Base-by-base conservation (phyloP, 352 stramenopile genomes). In the Globisporangium heterothallicum region DNA sequence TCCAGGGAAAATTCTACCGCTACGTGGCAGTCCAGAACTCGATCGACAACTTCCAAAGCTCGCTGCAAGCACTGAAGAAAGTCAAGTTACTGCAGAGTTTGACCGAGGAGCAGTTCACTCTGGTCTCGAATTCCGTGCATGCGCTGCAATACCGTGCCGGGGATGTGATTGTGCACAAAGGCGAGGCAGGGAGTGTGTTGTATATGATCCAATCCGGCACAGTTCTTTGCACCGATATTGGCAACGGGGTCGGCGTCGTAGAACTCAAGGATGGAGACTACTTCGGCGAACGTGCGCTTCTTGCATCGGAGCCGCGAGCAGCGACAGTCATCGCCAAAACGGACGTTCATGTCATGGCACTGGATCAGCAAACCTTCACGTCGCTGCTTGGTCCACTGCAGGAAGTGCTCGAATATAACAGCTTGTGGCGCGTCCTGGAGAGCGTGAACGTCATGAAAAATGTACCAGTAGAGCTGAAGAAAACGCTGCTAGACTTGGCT, bases 331-430 rank as follows among this genome's bases (percentile, higher is more conserved):
- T 86, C 14, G 87, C 88, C 0, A 66, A 74, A 26, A 78, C 62
- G 3, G 61, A 79, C 30, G 74, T 76, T 2, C 62, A 61, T 0
- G 46, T 81, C 13, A 72, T 86, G 50, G 85, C 75, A 14, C 69
- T 98, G 22, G 87, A 95, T 48, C 81, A 92, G 49, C 74, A 96
- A 49, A 95, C 93, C 7, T 98, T 98, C 65, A 76, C 88, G 34
- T 75, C 78, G 19, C 75, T 97, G 40, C 61, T 98, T 25, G 93
- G 93, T 18, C 80, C 94, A 26, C 66, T 98, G 14, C 68, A 96
- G 27, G 70, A 82, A 36, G 60, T 98, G 26, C 68, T 98, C 13
- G 68, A 94, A 35, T 66, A 88, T 43, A 84, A 79, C 21, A 51
- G 66, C 9, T 62, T 82, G 49, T 66, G 92, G 19, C 69, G 70